These are phyloP conservation scores for Pleurotus cornucopiae DNA, from an alignment of 768 basidiomycete species.

Conservation along the genomic window DNA sequence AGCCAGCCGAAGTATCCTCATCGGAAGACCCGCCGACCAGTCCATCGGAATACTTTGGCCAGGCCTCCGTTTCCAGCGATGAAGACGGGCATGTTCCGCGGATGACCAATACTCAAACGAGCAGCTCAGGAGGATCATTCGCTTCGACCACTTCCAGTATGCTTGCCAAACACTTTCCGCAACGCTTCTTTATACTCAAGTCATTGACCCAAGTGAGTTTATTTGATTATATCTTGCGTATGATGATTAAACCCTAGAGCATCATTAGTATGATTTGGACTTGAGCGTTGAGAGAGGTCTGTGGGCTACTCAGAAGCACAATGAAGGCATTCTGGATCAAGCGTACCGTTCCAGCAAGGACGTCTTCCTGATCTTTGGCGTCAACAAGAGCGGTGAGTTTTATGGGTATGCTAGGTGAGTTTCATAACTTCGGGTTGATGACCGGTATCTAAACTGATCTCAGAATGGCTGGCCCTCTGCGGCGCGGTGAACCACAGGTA, in stretches of 20 bases:
- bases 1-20: conserved; percentile 12
- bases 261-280: conserved; percentile 65
- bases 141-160: conserved; percentile 85
- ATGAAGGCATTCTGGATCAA: conserved; percentile 87
- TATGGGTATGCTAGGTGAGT: conserved; percentile 84
- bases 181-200: conserved; percentile 91
- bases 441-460: neutral
- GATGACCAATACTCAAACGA: conserved; percentile 28
- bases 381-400: conserved; percentile 92
- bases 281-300: conserved; percentile 71
- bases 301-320: conserved; percentile 94
- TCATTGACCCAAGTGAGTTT: conserved; percentile 68
- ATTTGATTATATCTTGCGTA: neutral
- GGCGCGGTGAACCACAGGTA: conserved; percentile 43
- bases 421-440: neutral
- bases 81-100: conserved; percentile 25
- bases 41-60: conserved; percentile 23
- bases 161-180: conserved; percentile 71
- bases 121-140: conserved; percentile 58
- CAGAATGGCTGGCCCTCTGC: conserved; percentile 72
- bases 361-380: conserved; percentile 87
- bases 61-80: conserved; percentile 36
- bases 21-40: conserved; percentile 20
- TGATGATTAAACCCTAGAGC: conserved; percentile 4
- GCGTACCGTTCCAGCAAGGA: conserved; percentile 70